These are phyloP conservation scores for Perkinsus chesapeaki DNA, from an alignment of 169 alveolate species.

Conservation along the genomic window DNA sequence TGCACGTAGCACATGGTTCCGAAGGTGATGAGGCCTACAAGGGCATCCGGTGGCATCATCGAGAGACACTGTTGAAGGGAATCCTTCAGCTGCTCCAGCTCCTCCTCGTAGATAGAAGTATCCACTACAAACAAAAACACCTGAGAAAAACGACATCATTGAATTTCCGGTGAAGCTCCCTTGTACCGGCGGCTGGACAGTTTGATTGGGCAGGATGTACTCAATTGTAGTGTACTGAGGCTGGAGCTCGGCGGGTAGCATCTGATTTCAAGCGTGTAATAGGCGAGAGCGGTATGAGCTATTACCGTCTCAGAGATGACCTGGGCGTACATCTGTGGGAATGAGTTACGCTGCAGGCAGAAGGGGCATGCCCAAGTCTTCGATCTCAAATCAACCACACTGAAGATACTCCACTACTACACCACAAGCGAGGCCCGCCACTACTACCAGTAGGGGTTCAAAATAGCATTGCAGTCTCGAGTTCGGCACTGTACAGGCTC, in stretches of 20 bases:
- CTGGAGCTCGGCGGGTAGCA: conserved; percentile 90
- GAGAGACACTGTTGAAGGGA: conserved; percentile 83
- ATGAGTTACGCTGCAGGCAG: conserved; percentile 80
- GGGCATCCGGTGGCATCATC: conserved; percentile 80
- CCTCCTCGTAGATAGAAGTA: conserved; percentile 87
- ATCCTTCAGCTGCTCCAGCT: conserved; percentile 89
- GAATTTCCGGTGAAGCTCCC: not conserved
- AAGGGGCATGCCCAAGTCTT: conserved; percentile 97
- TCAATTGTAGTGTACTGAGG: conserved; percentile 88
- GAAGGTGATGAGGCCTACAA: conserved; percentile 91
- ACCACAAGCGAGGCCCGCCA: not conserved
- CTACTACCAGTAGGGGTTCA: conserved; percentile 36
- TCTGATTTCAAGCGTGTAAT: conserved; percentile 31
- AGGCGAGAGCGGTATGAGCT: not conserved
- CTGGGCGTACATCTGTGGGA: conserved; percentile 93
- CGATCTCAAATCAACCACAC: conserved; percentile 82
- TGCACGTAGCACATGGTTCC: conserved; percentile 93
- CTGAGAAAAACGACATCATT: conserved; percentile 41
- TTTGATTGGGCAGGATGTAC: conserved; percentile 81
- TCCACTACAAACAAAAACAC: conserved; percentile 90
- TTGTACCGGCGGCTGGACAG: conserved; percentile 25
- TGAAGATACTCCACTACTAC: not conserved
- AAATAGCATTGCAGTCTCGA: conserved; percentile 22
- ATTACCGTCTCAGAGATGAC: conserved; percentile 75
- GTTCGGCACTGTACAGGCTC: conserved; percentile 42